Percentiles rank a stretch among this genome's conserved stretches.
phyloP scores from a whole-genome alignment of 352 stramenopile species.

The Globisporangium yorkense region DNA sequence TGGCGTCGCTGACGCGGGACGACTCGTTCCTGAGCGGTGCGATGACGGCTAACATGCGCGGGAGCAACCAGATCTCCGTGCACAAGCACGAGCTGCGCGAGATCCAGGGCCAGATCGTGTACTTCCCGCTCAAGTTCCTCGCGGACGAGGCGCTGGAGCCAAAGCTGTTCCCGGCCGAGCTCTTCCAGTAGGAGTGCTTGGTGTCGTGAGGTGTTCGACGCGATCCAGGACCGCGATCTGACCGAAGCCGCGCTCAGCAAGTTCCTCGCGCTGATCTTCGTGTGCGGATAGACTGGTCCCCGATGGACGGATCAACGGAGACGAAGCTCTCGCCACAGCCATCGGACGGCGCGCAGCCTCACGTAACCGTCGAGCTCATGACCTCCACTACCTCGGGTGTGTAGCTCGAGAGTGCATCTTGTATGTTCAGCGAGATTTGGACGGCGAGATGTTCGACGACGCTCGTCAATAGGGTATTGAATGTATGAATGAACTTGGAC shows the following conservation, averaged over 20 bases:
- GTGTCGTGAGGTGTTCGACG: neutral
- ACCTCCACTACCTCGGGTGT: too few relatives aligned
- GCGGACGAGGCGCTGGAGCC: slow-evolving; percentile 72
- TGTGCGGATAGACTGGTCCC: too few relatives aligned
- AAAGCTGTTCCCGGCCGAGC: slow-evolving; percentile 67
- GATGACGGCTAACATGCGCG: slow-evolving; percentile 69
- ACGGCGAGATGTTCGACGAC: neutral
- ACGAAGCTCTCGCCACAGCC: too few relatives aligned
- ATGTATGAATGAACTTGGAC: neutral
- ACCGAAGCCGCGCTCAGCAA: too few relatives aligned
- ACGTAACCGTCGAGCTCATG: too few relatives aligned
- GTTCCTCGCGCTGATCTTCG: too few relatives aligned
- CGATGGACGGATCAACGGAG: too few relatives aligned
- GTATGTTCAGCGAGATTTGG: too few relatives aligned
- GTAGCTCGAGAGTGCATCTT: too few relatives aligned
- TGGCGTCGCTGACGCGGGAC: slow-evolving; percentile 5
- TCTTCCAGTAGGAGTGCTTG: slow-evolving; percentile 56
- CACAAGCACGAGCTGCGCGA: slow-evolving; percentile 62
- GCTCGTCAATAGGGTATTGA: too few relatives aligned
- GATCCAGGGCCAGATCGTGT: slow-evolving; percentile 76
- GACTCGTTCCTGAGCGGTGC: slow-evolving; percentile 45
- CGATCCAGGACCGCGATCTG: neutral
- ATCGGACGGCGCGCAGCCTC: too few relatives aligned
- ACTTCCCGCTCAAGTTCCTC: slow-evolving; percentile 85
- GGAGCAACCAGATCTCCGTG: slow-evolving; percentile 51